phyloP scores from a whole-genome alignment of 371 early-diverging fungal species.

The Actinomucor elegans region DNA sequence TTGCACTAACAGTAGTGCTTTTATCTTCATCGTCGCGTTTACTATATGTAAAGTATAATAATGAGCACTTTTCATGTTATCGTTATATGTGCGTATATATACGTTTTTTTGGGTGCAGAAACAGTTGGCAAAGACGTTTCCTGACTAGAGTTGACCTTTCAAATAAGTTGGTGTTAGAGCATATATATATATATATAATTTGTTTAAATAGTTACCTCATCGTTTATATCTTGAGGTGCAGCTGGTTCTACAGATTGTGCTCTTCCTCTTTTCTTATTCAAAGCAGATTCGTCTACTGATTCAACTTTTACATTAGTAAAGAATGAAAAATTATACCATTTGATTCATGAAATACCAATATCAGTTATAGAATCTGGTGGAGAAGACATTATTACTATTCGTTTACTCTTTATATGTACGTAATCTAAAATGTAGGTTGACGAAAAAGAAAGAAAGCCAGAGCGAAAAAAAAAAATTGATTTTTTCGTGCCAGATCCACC shows the following conservation, averaged over 20 bases:
- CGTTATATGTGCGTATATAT: constrained; percentile 1
- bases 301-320: neutral
- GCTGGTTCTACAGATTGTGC: constrained; percentile 45
- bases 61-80: neutral
- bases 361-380: constrained; percentile 21
- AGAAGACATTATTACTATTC: too few species aligned
- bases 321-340: neutral
- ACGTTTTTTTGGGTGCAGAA: constrained; percentile 46
- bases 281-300: constrained; percentile 32
- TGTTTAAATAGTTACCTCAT: constrained; percentile 4
- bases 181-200: too few species aligned
- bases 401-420: too few species aligned
- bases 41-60: constrained; percentile 10
- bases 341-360: constrained; percentile 3
- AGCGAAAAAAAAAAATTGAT: too few species aligned
- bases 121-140: constrained; percentile 16
- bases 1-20: constrained; percentile 31
- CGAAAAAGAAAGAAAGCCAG: too few species aligned
- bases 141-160: constrained; percentile 1
- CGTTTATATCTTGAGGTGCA: constrained; percentile 16
- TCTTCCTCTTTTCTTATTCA: constrained; percentile 45
- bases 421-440: too few species aligned
- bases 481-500: too few species aligned
- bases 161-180: neutral
- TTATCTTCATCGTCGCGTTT: constrained; percentile 39